These are phyloP conservation scores for Ceraceosorus guamensis DNA, from an alignment of 1,284 basidiomycete genomes.

Conservation along the genomic window DNA sequence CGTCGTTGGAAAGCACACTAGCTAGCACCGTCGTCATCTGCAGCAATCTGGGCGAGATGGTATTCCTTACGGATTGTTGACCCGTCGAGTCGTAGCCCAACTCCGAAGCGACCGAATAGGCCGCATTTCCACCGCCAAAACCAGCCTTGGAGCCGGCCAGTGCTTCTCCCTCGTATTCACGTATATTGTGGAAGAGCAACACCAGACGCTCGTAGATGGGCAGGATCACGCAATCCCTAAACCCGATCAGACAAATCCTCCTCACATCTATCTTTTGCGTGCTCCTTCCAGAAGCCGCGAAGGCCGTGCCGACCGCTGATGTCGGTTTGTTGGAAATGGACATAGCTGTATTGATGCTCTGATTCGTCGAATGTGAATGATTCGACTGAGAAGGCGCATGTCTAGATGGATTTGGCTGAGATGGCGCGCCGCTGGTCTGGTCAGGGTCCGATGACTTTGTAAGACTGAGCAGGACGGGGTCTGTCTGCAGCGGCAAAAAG, in stretches of 20 bases:
- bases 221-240: slow-evolving; percentile 59
- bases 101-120: not conserved
- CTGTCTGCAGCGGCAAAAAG: slow-evolving; percentile 51
- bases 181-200: slow-evolving; percentile 21
- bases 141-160: slow-evolving; percentile 5
- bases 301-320: not conserved
- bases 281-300: not conserved
- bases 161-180: slow-evolving; percentile 19
- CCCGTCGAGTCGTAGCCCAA: not conserved
- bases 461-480: slow-evolving; percentile 33
- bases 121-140: slow-evolving; percentile 12
- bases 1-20: slow-evolving; percentile 42
- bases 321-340: not conserved
- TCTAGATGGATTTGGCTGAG: too few species aligned
- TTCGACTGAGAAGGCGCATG: slow-evolving; percentile 1
- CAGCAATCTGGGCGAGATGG: slow-evolving; percentile 26
- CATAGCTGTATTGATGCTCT: slow-evolving; percentile 51
- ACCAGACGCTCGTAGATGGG: slow-evolving; percentile 36
- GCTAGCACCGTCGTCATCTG: slow-evolving; percentile 46
- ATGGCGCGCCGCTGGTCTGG: not conserved
- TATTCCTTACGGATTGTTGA: slow-evolving; percentile 5
- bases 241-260: slow-evolving; percentile 66
- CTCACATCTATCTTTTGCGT: slow-evolving; percentile 64
- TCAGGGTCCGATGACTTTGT: not conserved
- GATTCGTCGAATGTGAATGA: slow-evolving; percentile 36